Conservation (phyloP, 164 flowering plant species). For the Kalanchoe fedtschenkoi region DNA sequence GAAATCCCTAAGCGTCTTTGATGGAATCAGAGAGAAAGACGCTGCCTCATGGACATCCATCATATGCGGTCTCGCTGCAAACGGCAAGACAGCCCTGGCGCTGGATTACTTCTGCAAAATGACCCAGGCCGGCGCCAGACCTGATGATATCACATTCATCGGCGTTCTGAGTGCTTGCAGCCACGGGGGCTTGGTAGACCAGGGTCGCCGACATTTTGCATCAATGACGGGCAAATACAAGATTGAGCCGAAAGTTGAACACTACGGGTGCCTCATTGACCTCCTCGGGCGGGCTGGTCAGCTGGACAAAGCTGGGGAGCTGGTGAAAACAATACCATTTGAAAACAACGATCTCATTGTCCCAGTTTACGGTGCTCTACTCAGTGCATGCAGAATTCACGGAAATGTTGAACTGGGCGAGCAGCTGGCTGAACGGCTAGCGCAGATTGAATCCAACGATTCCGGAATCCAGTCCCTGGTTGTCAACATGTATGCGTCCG, state of each 20-base stretch:
- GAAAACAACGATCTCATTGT: slow-evolving; percentile 21
- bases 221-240: slow-evolving; percentile 38
- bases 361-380: slow-evolving; percentile 67
- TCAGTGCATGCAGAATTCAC: slow-evolving; percentile 67
- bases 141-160: slow-evolving; percentile 67
- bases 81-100: slow-evolving; percentile 49
- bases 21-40: slow-evolving; percentile 34
- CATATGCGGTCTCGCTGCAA: slow-evolving; percentile 65
- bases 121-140: slow-evolving; percentile 31
- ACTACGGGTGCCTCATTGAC: slow-evolving; percentile 71
- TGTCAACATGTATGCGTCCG: slow-evolving; percentile 73
- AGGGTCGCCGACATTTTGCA: slow-evolving; percentile 44
- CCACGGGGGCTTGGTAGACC: slow-evolving; percentile 70
- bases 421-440: slow-evolving; percentile 32
- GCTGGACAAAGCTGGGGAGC: slow-evolving; percentile 47
- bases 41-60: slow-evolving; percentile 67
- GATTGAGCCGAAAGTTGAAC: slow-evolving; percentile 66
- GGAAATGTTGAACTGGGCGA: slow-evolving; percentile 66
- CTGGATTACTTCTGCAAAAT: slow-evolving; percentile 51
- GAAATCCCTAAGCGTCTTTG: slow-evolving; percentile 52
- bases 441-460: slow-evolving; percentile 30
- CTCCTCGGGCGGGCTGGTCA: slow-evolving; percentile 66
- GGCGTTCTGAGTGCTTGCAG: slow-evolving; percentile 76
- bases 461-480: slow-evolving; percentile 51
- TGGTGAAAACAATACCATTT: slow-evolving; percentile 31